phyloP scores from a whole-genome alignment of 306 rosid genomes.

The Lupinus albus region DNA sequence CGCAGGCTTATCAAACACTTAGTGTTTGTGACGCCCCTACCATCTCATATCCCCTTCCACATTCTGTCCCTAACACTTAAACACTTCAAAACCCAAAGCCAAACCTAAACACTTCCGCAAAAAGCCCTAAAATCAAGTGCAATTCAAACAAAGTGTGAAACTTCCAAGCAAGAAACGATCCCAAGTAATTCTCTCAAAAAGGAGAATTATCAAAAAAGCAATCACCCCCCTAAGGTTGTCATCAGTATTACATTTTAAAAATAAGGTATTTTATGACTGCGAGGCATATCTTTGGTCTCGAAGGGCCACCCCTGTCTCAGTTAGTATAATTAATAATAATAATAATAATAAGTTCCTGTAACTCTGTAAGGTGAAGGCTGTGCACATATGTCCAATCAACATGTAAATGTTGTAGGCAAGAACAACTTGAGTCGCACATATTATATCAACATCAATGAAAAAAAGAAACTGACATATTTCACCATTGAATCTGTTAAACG shows the following conservation, averaged over 20 bases:
- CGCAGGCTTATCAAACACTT: no score
- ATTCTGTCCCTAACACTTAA: no score
- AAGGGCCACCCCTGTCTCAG: neutral
- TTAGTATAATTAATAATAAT: neutral
- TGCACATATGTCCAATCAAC: neutral
- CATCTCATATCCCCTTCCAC: no score
- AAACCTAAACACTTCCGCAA: no score
- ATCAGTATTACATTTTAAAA: neutral
- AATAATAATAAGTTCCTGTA: neutral
- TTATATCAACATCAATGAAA: neutral
- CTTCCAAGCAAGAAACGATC: no score
- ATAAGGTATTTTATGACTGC: constrained; percentile 6
- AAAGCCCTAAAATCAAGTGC: no score
- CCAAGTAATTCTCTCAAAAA: no score
- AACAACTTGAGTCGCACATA: neutral
- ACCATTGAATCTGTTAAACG: neutral
- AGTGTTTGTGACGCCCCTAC: no score
- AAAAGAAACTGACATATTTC: neutral
- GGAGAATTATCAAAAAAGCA: no score
- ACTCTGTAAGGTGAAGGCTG: neutral
- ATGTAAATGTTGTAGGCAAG: neutral
- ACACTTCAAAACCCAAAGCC: no score
- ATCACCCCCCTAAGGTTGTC: no score
- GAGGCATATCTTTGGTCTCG: neutral
- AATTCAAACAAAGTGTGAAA: no score